Conservation (phyloP, 805 yeast species). For the Metschnikowia noctiluminum region DNA sequence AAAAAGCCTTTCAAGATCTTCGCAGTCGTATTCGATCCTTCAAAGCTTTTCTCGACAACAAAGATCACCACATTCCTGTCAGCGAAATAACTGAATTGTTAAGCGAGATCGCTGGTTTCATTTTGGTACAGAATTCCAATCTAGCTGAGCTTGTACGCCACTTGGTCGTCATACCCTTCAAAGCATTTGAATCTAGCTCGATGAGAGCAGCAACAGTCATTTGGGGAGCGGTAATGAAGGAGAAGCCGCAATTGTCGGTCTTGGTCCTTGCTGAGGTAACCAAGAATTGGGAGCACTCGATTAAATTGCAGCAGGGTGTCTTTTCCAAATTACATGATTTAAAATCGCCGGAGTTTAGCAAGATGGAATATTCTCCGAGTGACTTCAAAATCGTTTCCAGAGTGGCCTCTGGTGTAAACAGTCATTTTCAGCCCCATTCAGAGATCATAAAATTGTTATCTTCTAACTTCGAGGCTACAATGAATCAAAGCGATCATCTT, state of each 20-base stretch:
- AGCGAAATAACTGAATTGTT: conserved; percentile 40
- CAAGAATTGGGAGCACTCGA: conserved; percentile 63
- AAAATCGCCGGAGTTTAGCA: conserved; percentile 54
- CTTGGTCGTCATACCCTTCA: conserved; percentile 69
- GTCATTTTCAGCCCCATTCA: conserved; percentile 62
- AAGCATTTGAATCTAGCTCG: conserved; percentile 53
- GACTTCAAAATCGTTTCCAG: conserved; percentile 57
- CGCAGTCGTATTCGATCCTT: conserved; percentile 24
- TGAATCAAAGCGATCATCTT: conserved; percentile 67
- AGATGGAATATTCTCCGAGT: conserved; percentile 90
- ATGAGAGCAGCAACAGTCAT: conserved; percentile 66
- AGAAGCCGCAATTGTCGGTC: conserved; percentile 54
- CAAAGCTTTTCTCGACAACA: conserved; percentile 9
- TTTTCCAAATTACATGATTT: conserved; percentile 57
- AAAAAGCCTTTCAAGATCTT: conserved; percentile 26
- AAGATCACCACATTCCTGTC: conserved; percentile 13
- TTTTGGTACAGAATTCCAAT: conserved; percentile 31
- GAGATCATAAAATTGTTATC: conserved; percentile 63
- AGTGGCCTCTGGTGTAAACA: conserved; percentile 46
- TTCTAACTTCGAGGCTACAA: conserved; percentile 76
- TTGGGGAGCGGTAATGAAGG: conserved; percentile 78
- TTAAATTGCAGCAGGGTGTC: conserved; percentile 59
- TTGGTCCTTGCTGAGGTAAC: conserved; percentile 68
- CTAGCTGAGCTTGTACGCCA: conserved; percentile 47
- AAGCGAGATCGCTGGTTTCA: conserved; percentile 42